Evolutionary conservation across 176 grass and related monocot genomes (phyloP).

Genomic region (Pharus latifolius): DNA sequence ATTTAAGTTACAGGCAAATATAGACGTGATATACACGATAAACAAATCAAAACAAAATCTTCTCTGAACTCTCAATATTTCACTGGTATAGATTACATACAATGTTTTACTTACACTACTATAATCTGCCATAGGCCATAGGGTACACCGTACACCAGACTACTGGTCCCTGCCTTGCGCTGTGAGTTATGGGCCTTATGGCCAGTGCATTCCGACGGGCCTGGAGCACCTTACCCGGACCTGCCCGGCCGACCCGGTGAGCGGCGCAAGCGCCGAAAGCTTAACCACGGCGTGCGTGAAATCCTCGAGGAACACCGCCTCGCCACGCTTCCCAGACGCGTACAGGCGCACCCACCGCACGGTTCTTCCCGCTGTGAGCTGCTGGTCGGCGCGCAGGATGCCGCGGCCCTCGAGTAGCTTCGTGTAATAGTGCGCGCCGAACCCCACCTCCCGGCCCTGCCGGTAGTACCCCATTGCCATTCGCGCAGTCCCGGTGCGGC

Average conservation of each 20-base stretch:
- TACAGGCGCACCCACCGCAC: slow-evolving; percentile 48
- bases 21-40: too few relatives aligned
- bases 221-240: slow-evolving; percentile 26
- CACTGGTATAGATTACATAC: too few relatives aligned
- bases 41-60: too few relatives aligned
- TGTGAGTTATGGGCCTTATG: too few relatives aligned
- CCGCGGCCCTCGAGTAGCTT: slow-evolving; percentile 29
- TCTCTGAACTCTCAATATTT: too few relatives aligned
- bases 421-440: slow-evolving; percentile 48
- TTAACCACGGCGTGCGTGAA: slow-evolving; percentile 56
- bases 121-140: too few relatives aligned
- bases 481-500: not conserved
- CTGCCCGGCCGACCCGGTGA: slow-evolving; percentile 17
- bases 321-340: slow-evolving; percentile 22
- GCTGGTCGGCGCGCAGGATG: slow-evolving; percentile 53
- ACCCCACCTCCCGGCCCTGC: slow-evolving; percentile 38
- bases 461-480: slow-evolving; percentile 46
- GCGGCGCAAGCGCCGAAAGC: slow-evolving; percentile 34
- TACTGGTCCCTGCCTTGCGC: too few relatives aligned
- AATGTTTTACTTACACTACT: too few relatives aligned
- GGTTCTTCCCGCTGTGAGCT: slow-evolving; percentile 61
- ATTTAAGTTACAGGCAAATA: too few relatives aligned
- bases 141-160: too few relatives aligned
- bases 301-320: slow-evolving; percentile 36
- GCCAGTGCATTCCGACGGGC: not conserved